phyloP scores from a whole-genome alignment of 352 stramenopile species.

The Globisporangium sylvaticum region DNA sequence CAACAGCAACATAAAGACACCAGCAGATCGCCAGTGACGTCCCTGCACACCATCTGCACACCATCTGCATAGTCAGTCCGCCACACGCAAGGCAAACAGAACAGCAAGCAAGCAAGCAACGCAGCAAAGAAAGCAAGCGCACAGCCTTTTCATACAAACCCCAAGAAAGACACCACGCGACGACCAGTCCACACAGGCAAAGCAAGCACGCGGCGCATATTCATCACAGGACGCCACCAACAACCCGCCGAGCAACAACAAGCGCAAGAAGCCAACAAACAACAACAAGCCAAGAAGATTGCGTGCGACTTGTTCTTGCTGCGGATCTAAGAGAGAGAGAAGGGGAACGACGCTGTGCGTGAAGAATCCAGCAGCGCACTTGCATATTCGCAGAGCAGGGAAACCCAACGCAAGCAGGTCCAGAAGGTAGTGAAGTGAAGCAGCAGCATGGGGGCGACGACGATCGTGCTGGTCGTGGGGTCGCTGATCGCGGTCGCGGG shows the following conservation, averaged over 20 bases:
- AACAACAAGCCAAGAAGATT: background rate
- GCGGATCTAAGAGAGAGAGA: background rate
- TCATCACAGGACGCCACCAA: background rate
- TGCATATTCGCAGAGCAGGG: background rate
- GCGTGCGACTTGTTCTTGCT: background rate
- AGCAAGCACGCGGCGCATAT: background rate
- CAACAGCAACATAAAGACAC: background rate
- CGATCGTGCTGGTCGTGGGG: conserved; percentile 36
- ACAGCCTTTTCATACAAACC: background rate
- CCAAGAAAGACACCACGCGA: background rate
- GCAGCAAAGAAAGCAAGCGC: background rate
- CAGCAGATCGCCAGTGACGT: background rate
- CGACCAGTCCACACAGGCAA: background rate
- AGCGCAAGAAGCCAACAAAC: background rate
- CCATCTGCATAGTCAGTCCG: background rate
- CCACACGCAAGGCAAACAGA: background rate
- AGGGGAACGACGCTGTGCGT: background rate
- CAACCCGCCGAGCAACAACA: background rate
- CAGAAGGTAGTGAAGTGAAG: background rate
- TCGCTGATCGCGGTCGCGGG: conserved; percentile 39
- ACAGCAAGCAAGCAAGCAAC: background rate
- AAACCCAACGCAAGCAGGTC: background rate
- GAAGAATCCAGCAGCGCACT: background rate
- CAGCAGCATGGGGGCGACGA: conserved; percentile 15
- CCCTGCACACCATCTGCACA: background rate